Base-by-base conservation (phyloP, 108 stramenopile species). In the Cyclostephanos invisitatus region DNA sequence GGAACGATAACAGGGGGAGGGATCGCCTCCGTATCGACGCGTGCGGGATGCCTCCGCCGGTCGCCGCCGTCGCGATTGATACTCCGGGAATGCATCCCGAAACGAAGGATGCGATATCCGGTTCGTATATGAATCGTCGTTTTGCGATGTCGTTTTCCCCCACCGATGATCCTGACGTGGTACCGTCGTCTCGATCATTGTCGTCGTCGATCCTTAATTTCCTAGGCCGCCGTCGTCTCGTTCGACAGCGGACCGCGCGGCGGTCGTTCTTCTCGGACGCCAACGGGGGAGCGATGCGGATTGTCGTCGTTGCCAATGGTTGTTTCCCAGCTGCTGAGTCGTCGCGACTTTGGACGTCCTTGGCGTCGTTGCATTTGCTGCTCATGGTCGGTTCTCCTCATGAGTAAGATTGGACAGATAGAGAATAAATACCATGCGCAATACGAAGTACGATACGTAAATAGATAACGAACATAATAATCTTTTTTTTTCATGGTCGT, bases 81-180 rank as follows among this genome's bases (percentile, higher is more conserved):
- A 75, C 74, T 44, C 74, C 74, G 25, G 74, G 74, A 42, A 75
- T 42, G 54, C 75, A 75, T 21, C 48, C 50, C 55, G 75, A 63
- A 22, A 75, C 67, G 50, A 75, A 68, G 4, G 75, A 68, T 44
- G 29, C 67, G 54, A 75, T 53, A 22, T 75, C 75, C 17, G 75
- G 75, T 56, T 68, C 67, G 35, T 37, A 59, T 36, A 22, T 11
- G 53, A 24, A 21, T 38, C 66, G 55, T 40, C 36, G 17, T n/a
- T 61, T 37, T 14, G 14, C 37, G 18, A 14, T n/a, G 62, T 36
- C 29, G 27, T 75, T 50, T 7, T 49, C 15, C 21, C 42, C 46
- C 7, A 22, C 35, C 9, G 25, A 17, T 38, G 4, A 38, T 2
- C 17, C 25, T 38, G 28, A 21, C 21, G 1, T 50, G 5, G 28